Evolutionary conservation across 768 basidiomycete genomes (phyloP).

Genomic region (Naganishia onofrii): DNA sequence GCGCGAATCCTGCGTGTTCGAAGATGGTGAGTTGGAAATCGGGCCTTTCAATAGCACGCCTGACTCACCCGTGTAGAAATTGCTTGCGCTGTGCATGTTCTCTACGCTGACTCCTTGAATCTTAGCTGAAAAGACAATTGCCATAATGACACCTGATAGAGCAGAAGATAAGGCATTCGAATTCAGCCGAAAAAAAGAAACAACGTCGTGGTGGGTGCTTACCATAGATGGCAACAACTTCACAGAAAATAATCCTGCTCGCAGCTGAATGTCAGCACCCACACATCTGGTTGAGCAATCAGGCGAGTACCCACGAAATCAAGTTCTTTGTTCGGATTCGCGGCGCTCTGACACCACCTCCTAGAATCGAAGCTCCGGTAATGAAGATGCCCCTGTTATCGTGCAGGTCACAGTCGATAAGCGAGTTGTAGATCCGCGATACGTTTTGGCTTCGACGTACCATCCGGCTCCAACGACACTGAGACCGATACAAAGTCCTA

Average conservation of each 20-base stretch:
- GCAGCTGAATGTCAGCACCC: neutral
- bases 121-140: constrained; percentile 91
- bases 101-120: constrained; percentile 62
- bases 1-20: constrained; percentile 65
- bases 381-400: constrained; percentile 89
- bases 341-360: constrained; percentile 89
- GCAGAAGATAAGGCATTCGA: constrained; percentile 3
- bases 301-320: constrained; percentile 66
- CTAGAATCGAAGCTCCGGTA: constrained; percentile 93
- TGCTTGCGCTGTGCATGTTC: constrained; percentile 73
- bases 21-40: neutral
- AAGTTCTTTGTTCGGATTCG: constrained; percentile 95
- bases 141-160: constrained; percentile 64
- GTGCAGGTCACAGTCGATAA: neutral
- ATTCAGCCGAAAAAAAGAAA: neutral
- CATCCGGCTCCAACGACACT: constrained; percentile 94
- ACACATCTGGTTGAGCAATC: neutral
- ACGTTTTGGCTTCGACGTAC: constrained; percentile 56
- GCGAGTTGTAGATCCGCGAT: neutral
- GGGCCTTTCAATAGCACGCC: no score
- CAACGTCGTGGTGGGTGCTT: constrained; percentile 5
- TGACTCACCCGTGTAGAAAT: constrained; percentile 81
- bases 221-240: constrained; percentile 97
- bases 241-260: constrained; percentile 93
- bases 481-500: constrained; percentile 87